Conservation (phyloP, 495 filamentous ascomycete genomes). For the Talaromyces liani region DNA sequence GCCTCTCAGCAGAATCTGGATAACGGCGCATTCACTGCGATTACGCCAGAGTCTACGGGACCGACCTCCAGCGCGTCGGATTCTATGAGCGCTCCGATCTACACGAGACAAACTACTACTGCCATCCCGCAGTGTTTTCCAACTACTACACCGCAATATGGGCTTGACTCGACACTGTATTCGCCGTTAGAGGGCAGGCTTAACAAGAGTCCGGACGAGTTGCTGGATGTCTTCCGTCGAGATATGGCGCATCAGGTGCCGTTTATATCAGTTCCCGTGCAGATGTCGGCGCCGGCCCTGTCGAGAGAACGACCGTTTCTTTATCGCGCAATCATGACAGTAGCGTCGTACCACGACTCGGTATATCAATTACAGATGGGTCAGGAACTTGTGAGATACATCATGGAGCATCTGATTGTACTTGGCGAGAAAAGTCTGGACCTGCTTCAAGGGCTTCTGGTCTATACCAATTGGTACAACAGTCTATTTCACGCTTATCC, state of each 20-base stretch:
- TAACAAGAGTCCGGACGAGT: conserved; percentile 3
- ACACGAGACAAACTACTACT: background rate
- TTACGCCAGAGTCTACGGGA: conserved; percentile 6
- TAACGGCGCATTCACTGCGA: conserved; percentile 1
- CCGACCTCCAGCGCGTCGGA: conserved; percentile 4
- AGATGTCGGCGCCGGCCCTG: conserved; percentile 5
- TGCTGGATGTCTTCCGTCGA: conserved; percentile 2
- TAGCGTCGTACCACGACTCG: conserved; percentile 6
- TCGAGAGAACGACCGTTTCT: conserved; percentile 5
- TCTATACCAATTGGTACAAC: conserved; percentile 13
- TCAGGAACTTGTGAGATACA: conserved; percentile 3
- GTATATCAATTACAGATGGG: conserved; percentile 7
- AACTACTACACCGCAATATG: conserved; percentile 8
- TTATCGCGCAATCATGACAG: conserved; percentile 7
- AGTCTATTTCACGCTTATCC: conserved; percentile 1
- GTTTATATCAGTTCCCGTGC: conserved; percentile 6
- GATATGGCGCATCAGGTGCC: conserved; percentile 7
- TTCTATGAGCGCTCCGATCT: conserved; percentile 2
- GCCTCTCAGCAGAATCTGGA: conserved; percentile 5
- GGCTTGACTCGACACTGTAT: conserved; percentile 1
- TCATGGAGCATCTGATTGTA: conserved; percentile 5
- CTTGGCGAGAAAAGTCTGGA: conserved; percentile 9
- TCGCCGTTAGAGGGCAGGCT: background rate
- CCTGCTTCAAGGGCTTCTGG: conserved; percentile 10
- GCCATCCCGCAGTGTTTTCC: conserved; percentile 1